phyloP scores from a whole-genome alignment of 495 filamentous ascomycete genomes.

The Podospora pseudopauciseta region DNA sequence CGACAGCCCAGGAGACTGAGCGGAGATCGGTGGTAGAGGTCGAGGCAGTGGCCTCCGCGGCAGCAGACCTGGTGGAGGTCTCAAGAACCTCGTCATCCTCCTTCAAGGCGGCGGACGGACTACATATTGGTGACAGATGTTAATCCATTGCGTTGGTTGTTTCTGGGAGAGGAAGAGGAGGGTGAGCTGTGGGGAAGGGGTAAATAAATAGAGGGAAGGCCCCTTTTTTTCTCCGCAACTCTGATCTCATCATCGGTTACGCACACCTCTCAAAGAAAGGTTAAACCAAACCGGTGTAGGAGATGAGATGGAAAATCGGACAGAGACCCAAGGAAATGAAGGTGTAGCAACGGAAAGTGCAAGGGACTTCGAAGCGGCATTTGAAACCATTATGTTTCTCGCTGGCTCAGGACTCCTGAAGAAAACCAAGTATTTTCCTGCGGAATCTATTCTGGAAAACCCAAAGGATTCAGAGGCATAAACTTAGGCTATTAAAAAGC shows the following conservation, averaged over 20 bases:
- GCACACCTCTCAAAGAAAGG: not conserved
- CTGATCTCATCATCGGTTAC: not conserved
- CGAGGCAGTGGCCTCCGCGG: too few species aligned
- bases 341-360: not conserved
- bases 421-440: too few species aligned
- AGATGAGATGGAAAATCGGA: not conserved
- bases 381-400: not conserved
- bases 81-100: not conserved
- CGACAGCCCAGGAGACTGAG: too few species aligned
- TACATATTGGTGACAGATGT: not conserved
- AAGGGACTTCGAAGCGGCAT: not conserved
- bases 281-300: not conserved
- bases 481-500: not conserved
- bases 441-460: not conserved
- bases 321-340: not conserved
- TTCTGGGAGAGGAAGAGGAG: not conserved
- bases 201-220: not conserved
- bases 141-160: not conserved
- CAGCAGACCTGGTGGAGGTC: not conserved
- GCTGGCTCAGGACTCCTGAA: not conserved
- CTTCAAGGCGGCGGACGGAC: not conserved
- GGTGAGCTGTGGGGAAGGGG: not conserved
- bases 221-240: too few species aligned
- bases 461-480: not conserved
- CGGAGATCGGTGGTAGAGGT: too few species aligned